phyloP scores from a whole-genome alignment of 768 basidiomycete genomes.

The Phallus indusiatus region DNA sequence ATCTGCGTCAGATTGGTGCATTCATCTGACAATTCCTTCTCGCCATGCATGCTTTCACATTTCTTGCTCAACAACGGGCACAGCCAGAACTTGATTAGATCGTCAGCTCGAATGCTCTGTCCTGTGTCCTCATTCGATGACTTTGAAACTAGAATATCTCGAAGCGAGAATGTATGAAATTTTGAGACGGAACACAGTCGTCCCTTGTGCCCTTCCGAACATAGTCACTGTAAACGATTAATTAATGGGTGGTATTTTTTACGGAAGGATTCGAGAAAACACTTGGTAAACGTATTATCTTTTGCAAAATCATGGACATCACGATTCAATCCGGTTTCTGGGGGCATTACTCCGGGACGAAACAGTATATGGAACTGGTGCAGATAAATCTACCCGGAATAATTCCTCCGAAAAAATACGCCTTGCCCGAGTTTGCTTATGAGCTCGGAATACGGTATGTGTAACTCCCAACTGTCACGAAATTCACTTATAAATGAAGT shows the following conservation, averaged over 20 bases:
- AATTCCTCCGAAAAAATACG: not conserved
- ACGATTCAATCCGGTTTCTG: not conserved
- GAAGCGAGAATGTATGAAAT: not conserved
- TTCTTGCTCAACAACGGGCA: conserved; percentile 15
- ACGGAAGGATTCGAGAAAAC: not conserved
- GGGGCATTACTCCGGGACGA: not conserved
- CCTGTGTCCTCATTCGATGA: conserved; percentile 17
- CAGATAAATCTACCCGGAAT: not conserved
- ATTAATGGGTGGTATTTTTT: not conserved
- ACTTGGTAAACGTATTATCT: not conserved
- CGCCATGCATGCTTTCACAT: conserved; percentile 18
- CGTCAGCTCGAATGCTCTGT: conserved; percentile 15
- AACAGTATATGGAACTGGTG: not conserved
- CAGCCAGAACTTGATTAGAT: conserved; percentile 17
- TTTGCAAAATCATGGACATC: not conserved
- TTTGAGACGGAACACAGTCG: not conserved
- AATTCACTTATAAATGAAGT: not conserved
- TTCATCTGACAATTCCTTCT: conserved; percentile 12
- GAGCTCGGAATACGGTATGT: not conserved
- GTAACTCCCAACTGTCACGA: not conserved
- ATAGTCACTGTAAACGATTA: not conserved
- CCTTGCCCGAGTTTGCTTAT: not conserved
- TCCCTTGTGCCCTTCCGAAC: not conserved
- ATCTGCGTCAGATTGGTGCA: not conserved
- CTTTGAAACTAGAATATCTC: not conserved